Percentiles rank a stretch among this genome's conserved stretches.
These are phyloP conservation scores for Cutaneotrichosporon arboriforme DNA, from an alignment of 1,284 basidiomycete species.

Conservation along the genomic window DNA sequence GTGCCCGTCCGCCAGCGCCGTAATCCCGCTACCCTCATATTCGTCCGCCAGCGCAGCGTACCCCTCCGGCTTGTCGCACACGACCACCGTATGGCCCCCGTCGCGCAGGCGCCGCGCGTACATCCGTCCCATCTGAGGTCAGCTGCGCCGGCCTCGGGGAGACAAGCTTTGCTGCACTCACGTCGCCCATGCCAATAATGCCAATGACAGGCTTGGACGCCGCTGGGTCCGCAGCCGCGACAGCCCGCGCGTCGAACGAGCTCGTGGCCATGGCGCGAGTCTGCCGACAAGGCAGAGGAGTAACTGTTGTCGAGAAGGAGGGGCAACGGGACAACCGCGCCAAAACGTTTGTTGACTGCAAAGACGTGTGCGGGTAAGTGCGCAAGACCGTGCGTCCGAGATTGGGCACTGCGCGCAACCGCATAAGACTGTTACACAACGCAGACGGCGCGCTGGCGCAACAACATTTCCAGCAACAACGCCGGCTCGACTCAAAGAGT, in stretches of 20 bases:
- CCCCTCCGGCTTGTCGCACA: conserved; percentile 80
- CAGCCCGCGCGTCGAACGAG: neutral
- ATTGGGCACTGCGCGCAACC: too few relatives aligned
- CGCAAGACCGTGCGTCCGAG: too few relatives aligned
- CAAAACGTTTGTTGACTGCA: too few relatives aligned
- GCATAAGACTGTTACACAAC: too few relatives aligned
- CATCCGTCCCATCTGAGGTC: conserved; percentile 81
- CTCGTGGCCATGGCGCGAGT: neutral
- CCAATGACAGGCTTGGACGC: conserved; percentile 60
- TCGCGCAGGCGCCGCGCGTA: conserved; percentile 61
- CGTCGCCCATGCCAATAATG: conserved; percentile 77
- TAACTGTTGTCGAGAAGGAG: too few relatives aligned
- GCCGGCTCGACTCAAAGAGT: too few relatives aligned
- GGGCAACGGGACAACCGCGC: too few relatives aligned
- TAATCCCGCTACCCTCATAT: conserved; percentile 58
- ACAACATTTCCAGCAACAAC: too few relatives aligned
- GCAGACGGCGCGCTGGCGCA: too few relatives aligned
- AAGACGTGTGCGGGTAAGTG: too few relatives aligned
- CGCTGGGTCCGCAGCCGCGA: neutral
- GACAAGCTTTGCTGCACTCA: conserved; percentile 23
- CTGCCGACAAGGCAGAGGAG: too few relatives aligned
- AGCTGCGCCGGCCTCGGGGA: neutral
- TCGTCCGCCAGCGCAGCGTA: conserved; percentile 62
- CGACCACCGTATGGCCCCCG: conserved; percentile 62
- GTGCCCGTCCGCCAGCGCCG: conserved; percentile 71